Base-by-base conservation (phyloP, 805 yeast genomes). In the Cyberlindnera samutprakarnensis region DNA sequence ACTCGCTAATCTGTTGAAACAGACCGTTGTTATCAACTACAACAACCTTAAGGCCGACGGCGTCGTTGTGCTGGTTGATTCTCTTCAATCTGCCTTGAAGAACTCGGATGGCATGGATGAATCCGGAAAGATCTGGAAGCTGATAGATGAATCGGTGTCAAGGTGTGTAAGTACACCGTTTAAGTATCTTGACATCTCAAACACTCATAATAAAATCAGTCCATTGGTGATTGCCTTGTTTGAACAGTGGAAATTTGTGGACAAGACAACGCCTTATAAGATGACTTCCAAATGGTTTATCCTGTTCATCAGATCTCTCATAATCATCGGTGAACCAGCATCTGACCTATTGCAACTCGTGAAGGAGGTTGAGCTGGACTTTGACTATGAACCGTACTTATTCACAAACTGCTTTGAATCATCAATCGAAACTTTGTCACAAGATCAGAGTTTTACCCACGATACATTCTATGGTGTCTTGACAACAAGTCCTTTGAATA, bases 111-210 rank as follows among this genome's bases (percentile, higher is more conserved):
- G 28, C 8, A 20, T 26, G 4, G 41, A 33, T 6, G n/a, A n/a
- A n/a, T 30, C 26, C 5, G 34, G 37, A 1, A 58, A 60, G 23
- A 49, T 86, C 3, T 79, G 85, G 79, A 61, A 59, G 9, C 53
- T 85, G 19, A 41, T 90, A 6, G 95, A 90, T 49, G 92, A 88
- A 52, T 61, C 85, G 0, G 66, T 86, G 19, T 64, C 85, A 1
- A 68, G 96, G 40, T 67, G 78, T 39, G 68, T 79, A 23, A 68
- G 72, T 39, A 57, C 86, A 0, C 96, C 97, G 0, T 92, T 81
- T 58, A 86, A 83, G 49, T 90, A 87, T 45, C 68, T 85, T 32
- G 96, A 90, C 49, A 39, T 54, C 32, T 64, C 74, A 3, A 55
- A 52, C 18, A 35, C 41, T 1, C 46, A 47, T n/a, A 37, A 44